Conservation (phyloP, 2,329 filamentous ascomycete species). For the Ophiosphaerella narmari region DNA sequence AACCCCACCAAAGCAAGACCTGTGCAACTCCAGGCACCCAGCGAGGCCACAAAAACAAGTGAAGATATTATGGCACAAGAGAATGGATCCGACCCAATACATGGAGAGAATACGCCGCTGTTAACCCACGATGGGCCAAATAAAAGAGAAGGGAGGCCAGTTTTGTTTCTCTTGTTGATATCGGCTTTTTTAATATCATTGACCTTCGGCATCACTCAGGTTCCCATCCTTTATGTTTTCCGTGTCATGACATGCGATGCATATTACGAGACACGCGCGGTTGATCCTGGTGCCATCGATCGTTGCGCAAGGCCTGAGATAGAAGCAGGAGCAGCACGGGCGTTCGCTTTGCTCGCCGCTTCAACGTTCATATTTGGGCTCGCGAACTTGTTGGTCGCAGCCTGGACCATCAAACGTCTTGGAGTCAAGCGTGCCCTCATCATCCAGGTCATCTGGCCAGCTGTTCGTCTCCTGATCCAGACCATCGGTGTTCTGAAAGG, state of each 20-base stretch:
- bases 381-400: constrained; percentile 69
- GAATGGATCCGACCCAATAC: neutral
- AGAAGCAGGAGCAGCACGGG: constrained; percentile 65
- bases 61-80: constrained; percentile 9
- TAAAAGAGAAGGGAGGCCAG: constrained; percentile 13
- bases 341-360: constrained; percentile 68
- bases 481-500: constrained; percentile 68
- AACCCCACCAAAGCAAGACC: neutral
- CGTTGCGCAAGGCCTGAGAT: constrained; percentile 66
- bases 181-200: constrained; percentile 64
- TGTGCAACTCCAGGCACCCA: neutral
- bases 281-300: constrained; percentile 50
- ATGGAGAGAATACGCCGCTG: constrained; percentile 22
- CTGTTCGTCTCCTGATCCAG: constrained; percentile 66
- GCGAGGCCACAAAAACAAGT: too few relatives aligned
- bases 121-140: constrained; percentile 13
- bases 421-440: constrained; percentile 67
- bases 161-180: constrained; percentile 56
- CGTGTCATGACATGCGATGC: constrained; percentile 73
- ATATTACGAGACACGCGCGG: constrained; percentile 65
- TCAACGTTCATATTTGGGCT: constrained; percentile 71
- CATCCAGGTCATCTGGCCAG: constrained; percentile 67
- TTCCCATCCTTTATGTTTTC: constrained; percentile 66
- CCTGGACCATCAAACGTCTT: constrained; percentile 68
- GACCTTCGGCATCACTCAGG: constrained; percentile 57